Evolutionary conservation across 2,329 filamentous ascomycete genomes (phyloP).

Genomic region (Scortechinia acanthostroma): DNA sequence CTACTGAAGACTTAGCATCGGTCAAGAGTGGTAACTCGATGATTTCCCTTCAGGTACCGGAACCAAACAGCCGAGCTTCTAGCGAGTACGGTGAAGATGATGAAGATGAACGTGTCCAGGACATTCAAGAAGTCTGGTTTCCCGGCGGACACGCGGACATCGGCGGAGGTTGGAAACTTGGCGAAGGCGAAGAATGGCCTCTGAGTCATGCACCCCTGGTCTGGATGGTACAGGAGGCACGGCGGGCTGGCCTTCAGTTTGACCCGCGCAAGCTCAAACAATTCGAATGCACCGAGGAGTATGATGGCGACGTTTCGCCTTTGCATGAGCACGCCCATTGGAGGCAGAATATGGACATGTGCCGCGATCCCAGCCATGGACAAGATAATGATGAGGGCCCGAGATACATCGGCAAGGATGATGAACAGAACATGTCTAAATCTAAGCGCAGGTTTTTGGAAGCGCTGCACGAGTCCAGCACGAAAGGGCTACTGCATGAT

Average conservation of each 20-base stretch:
- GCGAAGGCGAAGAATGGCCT: constrained; percentile 47
- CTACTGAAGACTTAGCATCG: constrained; percentile 4
- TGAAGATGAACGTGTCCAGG: constrained; percentile 46
- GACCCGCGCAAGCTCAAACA: constrained; percentile 61
- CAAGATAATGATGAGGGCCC: background rate
- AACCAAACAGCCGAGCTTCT: constrained; percentile 13
- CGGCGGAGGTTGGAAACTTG: constrained; percentile 67
- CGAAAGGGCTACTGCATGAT: constrained; percentile 56
- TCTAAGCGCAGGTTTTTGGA: constrained; percentile 34
- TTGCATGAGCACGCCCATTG: constrained; percentile 5
- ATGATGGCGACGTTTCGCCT: constrained; percentile 21
- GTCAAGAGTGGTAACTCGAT: constrained; percentile 16
- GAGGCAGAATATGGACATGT: background rate
- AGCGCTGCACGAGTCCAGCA: constrained; percentile 47
- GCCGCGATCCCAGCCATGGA: too few relatives aligned
- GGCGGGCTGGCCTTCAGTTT: constrained; percentile 62
- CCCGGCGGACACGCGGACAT: constrained; percentile 73
- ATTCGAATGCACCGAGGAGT: constrained; percentile 48
- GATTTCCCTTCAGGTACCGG: constrained; percentile 15
- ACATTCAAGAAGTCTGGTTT: constrained; percentile 76
- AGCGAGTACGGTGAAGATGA: constrained; percentile 29
- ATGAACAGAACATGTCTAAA: constrained; percentile 6
- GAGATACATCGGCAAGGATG: constrained; percentile 5
- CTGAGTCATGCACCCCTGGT: constrained; percentile 58
- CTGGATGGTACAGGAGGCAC: constrained; percentile 64